Evolutionary conservation across 1,284 basidiomycete species (phyloP).

Genomic region (Mixia osmundae): DNA sequence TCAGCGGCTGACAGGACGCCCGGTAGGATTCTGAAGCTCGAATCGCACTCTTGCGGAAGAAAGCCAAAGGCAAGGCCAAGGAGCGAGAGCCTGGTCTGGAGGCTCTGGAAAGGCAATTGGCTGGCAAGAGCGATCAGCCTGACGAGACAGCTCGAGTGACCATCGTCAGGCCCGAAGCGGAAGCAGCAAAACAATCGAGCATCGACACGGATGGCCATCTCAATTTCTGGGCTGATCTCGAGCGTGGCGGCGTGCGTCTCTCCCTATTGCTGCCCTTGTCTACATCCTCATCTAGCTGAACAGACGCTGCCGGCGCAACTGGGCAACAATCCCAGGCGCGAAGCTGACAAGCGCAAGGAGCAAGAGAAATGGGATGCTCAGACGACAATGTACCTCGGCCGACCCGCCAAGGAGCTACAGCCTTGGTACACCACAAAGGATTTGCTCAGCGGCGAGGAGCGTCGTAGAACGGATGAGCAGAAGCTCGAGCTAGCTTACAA

Average conservation of each 20-base stretch:
- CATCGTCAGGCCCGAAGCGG: constrained; percentile 3
- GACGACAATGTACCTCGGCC: constrained; percentile 16
- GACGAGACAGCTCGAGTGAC: not conserved
- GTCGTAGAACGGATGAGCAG: constrained; percentile 12
- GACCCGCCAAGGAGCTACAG: constrained; percentile 11
- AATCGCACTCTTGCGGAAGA: constrained; percentile 37
- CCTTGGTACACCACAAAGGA: constrained; percentile 15
- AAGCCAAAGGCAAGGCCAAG: constrained; percentile 5
- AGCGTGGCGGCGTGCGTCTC: constrained; percentile 5
- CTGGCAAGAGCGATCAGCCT: constrained; percentile 1
- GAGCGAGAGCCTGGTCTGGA: constrained; percentile 11
- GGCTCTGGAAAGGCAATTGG: constrained; percentile 13
- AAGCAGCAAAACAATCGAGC: not conserved
- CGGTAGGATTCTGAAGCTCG: constrained; percentile 60
- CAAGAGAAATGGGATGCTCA: constrained; percentile 11
- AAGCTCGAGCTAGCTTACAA: constrained; percentile 15
- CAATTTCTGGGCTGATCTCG: constrained; percentile 17
- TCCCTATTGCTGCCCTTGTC: not conserved
- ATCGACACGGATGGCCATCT: constrained; percentile 13
- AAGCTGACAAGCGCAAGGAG: constrained; percentile 10
- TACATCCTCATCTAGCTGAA: not conserved
- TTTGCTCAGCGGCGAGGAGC: constrained; percentile 12
- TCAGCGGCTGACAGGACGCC: no score
- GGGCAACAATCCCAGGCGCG: constrained; percentile 6
- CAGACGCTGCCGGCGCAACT: not conserved